Base-by-base conservation (phyloP, 2,329 filamentous ascomycete species). In the Chaetomium globosum region DNA sequence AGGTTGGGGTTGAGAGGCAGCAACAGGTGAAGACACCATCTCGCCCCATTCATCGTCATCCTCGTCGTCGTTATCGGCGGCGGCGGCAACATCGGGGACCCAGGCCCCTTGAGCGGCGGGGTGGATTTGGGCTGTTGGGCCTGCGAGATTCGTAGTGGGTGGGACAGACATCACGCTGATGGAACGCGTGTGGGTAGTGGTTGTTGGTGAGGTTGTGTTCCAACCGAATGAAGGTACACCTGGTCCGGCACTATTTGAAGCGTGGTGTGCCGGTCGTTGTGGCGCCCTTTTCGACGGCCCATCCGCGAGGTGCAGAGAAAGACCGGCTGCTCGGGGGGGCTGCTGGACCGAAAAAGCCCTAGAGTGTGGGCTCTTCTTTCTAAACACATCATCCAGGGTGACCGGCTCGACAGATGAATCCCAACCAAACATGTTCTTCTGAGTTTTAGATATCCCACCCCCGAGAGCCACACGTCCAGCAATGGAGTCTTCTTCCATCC, bases 401-500 rank as follows among this genome's bases (percentile, higher is more conserved):
- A 87, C 77, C 10, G 81, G 79, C 33, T 82, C 79, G 0, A 81
- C 80, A 21, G 80, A 78, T 16, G 81, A 82, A 68, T 87, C 83
- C 87, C 87, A 89, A 33, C 86, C 85, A 74, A 89, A 89, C 69
- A 84, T 80, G 39, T 80, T 80, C 64, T 79, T 81, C 6, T 78
- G 79, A 48, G 80, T 82, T 21, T 80, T 78, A 21, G 74, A 74
- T 55, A 78, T 75, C 0, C 79, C 71, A 28, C 80, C 80, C 8
- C 80, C 81, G 10, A 83, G 74, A 0, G 77, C 77, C 13, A 80
- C 75, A 56, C 81, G 81, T 1, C 85, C 84, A 2, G 82, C 78
- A 31, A 85, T 83, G 0, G 84, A 84, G 69, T 87, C 86, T 70
- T 89, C 84, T 69, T 88, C 85, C 81, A 89, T 87, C 87, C 87